Evolutionary conservation across 31 red algal genomes (phyloP).

Genomic region (Porphyra umbilicalis): DNA sequence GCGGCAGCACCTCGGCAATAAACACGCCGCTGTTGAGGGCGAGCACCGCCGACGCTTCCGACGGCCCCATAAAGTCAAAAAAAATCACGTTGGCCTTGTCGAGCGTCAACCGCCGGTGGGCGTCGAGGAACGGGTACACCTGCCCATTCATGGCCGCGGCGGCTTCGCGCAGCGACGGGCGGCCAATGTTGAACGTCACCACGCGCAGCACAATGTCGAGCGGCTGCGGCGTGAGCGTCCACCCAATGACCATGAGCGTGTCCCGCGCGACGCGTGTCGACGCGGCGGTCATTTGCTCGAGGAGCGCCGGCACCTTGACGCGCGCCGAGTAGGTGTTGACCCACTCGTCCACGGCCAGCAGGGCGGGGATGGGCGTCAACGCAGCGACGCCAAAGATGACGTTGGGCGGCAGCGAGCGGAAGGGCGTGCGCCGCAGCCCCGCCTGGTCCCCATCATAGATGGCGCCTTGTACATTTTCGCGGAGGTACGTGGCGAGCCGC

Average conservation of each 20-base stretch:
- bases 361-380: not conserved
- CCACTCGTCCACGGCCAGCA: slow-evolving; percentile 26
- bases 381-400: slow-evolving; percentile 28
- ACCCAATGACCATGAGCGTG: slow-evolving; percentile 48
- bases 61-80: slow-evolving; percentile 29
- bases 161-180: slow-evolving; percentile 35
- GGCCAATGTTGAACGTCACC: slow-evolving; percentile 15
- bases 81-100: slow-evolving; percentile 39
- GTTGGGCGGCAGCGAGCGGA: slow-evolving; percentile 29
- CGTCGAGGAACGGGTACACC: slow-evolving; percentile 15
- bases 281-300: slow-evolving; percentile 2
- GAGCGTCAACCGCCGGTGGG: not conserved
- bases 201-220: slow-evolving; percentile 34
- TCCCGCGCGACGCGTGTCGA: slow-evolving; percentile 14
- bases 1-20: not conserved
- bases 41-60: slow-evolving; percentile 1
- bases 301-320: slow-evolving; percentile 35
- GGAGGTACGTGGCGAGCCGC: slow-evolving; percentile 21
- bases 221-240: slow-evolving; percentile 49
- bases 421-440: slow-evolving; percentile 21
- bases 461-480: slow-evolving; percentile 5
- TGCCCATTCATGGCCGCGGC: slow-evolving; percentile 44
- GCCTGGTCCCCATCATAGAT: slow-evolving; percentile 19
- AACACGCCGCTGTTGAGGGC: not conserved
- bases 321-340: slow-evolving; percentile 37